Base-by-base conservation (phyloP, 192 early-diverging fungal genomes). In the Diversispora epigaea region DNA sequence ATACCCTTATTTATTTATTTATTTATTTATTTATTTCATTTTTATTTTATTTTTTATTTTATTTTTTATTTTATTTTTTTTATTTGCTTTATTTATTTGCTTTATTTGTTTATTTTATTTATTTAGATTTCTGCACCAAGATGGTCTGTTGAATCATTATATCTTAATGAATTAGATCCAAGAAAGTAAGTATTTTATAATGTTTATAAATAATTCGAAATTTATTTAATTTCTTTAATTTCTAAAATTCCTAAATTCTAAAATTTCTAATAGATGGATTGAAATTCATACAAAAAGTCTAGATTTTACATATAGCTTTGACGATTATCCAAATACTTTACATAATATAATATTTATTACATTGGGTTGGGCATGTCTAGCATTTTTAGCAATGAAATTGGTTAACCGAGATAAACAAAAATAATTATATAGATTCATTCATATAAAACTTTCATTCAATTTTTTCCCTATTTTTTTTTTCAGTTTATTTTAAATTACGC, bases 111-210 rank as follows among this genome's bases (percentile, higher is more conserved):
- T 52, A 17, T 15, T 15, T 52, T 15, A 15, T 52, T 6, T 8
- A 58, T 4, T 8, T 58, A 58, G 8, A 76, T 86, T 8, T 88
- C 86, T 19, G 87, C 89, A 3, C 89, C 87, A 15, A 79, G 89
- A 40, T 90, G 85, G 80, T 84, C 84, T 3, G 85, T 90, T 70
- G 89, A 90, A 57, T 82, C 89, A 15, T 80, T 83, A 14, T 90
- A 84, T 61, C 60, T 90, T 52, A 77, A 80, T 44, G 89, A 90
- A 68, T 64, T 88, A 9, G 52, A 76, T 14, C 80, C 83, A 5
- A 50, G 80, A 55, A 62, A 73, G 65, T 67, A 67, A 43, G 63
- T 65, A 65, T n/a, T 14, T 8, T 15, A 46, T 15, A 44, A 41
- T 12, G 41, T 40, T 19, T 22, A 44, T n/a, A 64, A 41, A 64